Base-by-base conservation (phyloP, 2,329 filamentous ascomycete species). In the Botryotinia convoluta region DNA sequence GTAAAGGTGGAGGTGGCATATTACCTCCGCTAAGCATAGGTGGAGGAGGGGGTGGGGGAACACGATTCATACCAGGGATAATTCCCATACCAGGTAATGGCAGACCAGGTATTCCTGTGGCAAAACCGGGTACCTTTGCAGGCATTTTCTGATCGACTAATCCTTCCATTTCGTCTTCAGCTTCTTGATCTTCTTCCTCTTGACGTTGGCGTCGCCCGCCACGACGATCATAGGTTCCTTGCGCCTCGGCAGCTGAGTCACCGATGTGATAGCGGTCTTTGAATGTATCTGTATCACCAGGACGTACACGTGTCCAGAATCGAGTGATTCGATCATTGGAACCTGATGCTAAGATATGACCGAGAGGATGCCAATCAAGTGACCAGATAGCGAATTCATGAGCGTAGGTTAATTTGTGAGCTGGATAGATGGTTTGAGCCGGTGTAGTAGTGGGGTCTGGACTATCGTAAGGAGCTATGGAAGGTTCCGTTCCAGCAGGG, bases 371-470 rank as follows among this genome's bases (percentile, higher is more conserved):
- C 95, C 96, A 99, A 84, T 98, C 95, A 68, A 99, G 88, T 29
- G 95, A 97, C 96, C 96, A 99, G 76, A 99, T 96, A 29, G 94
- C 94, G 81, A 95, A 97, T 78, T 97, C 93, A 82, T 99, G 96
- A 0, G 96, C 96, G 80, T 91, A 95, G 12, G 92, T 90, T 45
- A 98, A 84, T 79, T 90, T 92, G 84, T 98, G 95, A 5, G 94
- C 94, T 2, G 96, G 96, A 81, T 93, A 93, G 75, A 99, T 93
- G n/a, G 94, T 92, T 82, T 98, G 95, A 0, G 94, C 90, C 0
- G 94, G 91, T 0, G 93, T 92, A 67, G 92, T 93, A 37, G 89
- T 83, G 9, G 94, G 93, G 79, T 97, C 94, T 1, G 92, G 86
- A 75, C 89, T 92, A 81, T 98, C 94, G 81, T 97, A 98, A 0